These are phyloP conservation scores for Acephala macrosclerotiorum DNA, from an alignment of 2,329 filamentous ascomycete species.

Conservation along the genomic window DNA sequence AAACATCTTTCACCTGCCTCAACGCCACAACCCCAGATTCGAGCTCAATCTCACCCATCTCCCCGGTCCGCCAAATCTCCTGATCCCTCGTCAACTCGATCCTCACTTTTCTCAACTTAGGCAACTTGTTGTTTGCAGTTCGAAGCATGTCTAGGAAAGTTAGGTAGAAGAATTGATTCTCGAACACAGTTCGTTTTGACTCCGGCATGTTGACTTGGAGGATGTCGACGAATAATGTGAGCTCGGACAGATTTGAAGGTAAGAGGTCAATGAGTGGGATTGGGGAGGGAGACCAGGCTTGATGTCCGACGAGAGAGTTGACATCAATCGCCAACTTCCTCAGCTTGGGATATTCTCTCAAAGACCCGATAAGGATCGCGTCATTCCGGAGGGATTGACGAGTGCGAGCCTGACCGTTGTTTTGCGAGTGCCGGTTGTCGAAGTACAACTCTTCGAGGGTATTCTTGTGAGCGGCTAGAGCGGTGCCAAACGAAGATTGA, in stretches of 20 bases:
- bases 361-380: conserved; percentile 25
- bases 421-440: conserved; percentile 18
- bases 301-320: conserved; percentile 23
- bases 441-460: conserved; percentile 22
- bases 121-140: background rate
- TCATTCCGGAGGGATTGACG: background rate
- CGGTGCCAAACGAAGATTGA: conserved; percentile 10
- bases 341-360: conserved; percentile 18
- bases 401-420: background rate
- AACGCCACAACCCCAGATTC: background rate
- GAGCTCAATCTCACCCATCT: background rate
- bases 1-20: background rate
- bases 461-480: conserved; percentile 16
- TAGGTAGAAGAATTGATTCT: background rate
- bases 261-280: conserved; percentile 18
- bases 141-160: background rate
- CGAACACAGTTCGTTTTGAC: background rate
- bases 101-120: conserved; percentile 7
- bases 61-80: background rate
- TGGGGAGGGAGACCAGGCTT: conserved; percentile 13
- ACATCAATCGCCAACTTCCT: conserved; percentile 27
- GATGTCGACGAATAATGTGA: conserved; percentile 9
- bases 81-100: background rate
- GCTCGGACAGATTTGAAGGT: conserved; percentile 12
- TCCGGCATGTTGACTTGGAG: background rate